Conservation (phyloP, 352 stramenopile species). For the Phytopythium kandeliae region DNA sequence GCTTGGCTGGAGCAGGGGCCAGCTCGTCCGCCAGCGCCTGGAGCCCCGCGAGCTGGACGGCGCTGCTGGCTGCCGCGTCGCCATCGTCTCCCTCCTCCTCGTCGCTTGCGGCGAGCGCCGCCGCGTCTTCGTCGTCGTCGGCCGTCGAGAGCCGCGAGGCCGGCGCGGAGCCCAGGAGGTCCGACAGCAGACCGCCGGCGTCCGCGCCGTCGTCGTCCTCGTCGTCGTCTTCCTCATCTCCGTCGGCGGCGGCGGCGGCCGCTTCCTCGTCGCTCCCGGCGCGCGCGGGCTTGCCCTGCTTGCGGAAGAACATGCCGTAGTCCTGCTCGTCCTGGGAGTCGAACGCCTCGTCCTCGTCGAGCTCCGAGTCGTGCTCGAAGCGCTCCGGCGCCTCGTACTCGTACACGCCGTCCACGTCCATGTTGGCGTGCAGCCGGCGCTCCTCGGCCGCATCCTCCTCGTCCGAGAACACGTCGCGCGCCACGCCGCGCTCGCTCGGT, state of each 20-base stretch:
- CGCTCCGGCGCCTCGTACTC: conserved; percentile 75
- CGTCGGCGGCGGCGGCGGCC: too few relatives aligned
- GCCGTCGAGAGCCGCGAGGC: conserved; percentile 47
- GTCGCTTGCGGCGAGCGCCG: conserved; percentile 26
- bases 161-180: conserved; percentile 57
- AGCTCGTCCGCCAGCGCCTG: conserved; percentile 42
- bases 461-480: conserved; percentile 74
- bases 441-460: conserved; percentile 65
- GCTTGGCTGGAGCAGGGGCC: conserved; percentile 35
- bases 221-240: conserved; percentile 24
- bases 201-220: conserved; percentile 41
- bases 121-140: conserved; percentile 22
- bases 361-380: conserved; percentile 89
- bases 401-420: conserved; percentile 79
- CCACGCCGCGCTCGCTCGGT: conserved; percentile 11
- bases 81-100: conserved; percentile 38
- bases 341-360: conserved; percentile 93
- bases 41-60: conserved; percentile 48
- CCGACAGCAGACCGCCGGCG: conserved; percentile 67
- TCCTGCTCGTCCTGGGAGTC: conserved; percentile 91
- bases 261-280: conserved; percentile 15
- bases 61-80: conserved; percentile 20
- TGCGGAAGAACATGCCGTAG: conserved; percentile 84
- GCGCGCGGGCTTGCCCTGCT: conserved; percentile 4
- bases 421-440: conserved; percentile 47